Percentiles rank a stretch among this genome's conserved stretches.
These are phyloP conservation scores for Jaminaea rosea DNA, from an alignment of 1,284 basidiomycete genomes.

Conservation along the genomic window DNA sequence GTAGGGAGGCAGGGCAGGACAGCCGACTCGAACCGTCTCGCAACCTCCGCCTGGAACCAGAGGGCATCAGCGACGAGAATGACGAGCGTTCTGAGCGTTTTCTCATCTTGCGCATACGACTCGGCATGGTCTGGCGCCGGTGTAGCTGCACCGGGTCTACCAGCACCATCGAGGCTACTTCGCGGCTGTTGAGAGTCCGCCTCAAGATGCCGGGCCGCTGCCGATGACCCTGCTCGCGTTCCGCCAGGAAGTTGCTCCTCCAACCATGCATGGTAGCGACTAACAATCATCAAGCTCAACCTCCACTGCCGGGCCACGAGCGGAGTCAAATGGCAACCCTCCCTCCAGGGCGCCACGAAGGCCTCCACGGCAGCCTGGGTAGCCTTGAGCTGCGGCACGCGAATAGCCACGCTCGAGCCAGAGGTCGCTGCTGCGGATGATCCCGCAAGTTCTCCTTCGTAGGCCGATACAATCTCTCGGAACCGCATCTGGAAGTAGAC, in stretches of 20 bases:
- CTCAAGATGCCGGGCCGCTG: too few relatives aligned
- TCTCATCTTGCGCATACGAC: background rate
- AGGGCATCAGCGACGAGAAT: slow-evolving; percentile 8
- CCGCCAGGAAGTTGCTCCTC: slow-evolving; percentile 13
- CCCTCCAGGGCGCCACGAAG: slow-evolving; percentile 24
- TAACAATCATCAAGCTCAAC: slow-evolving; percentile 36
- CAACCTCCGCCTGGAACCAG: slow-evolving; percentile 1
- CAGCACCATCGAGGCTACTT: too few relatives aligned
- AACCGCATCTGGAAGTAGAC: slow-evolving; percentile 97
- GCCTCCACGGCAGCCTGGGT: slow-evolving; percentile 17
- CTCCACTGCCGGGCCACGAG: slow-evolving; percentile 36
- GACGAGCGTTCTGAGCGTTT: slow-evolving; percentile 2
- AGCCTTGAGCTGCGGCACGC: slow-evolving; percentile 6
- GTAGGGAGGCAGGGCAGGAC: background rate
- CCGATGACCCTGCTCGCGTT: too few relatives aligned
- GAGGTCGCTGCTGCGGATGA: background rate
- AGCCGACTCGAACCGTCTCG: background rate
- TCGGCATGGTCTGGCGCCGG: background rate
- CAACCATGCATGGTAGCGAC: slow-evolving; percentile 38
- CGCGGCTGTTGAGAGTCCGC: too few relatives aligned
- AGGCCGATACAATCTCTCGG: slow-evolving; percentile 73
- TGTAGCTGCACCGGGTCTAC: too few relatives aligned
- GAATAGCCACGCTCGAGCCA: background rate
- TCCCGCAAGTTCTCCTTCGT: slow-evolving; percentile 60
- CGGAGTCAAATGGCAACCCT: slow-evolving; percentile 23